These are phyloP conservation scores for Melanomma pulvis-pyrius DNA, from an alignment of 495 filamentous ascomycete genomes.

Conservation along the genomic window DNA sequence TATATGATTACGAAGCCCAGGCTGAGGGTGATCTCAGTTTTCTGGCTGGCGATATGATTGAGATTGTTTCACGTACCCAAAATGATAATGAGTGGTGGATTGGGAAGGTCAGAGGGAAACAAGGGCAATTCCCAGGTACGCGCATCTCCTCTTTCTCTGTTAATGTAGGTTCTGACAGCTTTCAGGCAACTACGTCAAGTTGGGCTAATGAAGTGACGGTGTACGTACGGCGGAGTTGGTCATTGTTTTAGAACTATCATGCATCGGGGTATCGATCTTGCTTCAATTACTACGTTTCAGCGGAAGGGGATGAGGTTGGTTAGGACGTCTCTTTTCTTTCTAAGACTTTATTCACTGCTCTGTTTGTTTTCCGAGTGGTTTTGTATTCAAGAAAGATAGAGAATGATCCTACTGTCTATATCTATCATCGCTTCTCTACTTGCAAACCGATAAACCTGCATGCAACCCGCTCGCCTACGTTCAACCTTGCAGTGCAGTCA, in stretches of 20 bases:
- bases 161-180: neutral
- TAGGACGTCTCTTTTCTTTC: neutral
- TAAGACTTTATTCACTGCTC: conserved; percentile 3
- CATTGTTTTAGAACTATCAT: conserved; percentile 1
- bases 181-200: conserved; percentile 32
- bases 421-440: too few relatives aligned
- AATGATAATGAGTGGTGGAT: conserved; percentile 98
- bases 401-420: neutral
- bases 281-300: conserved; percentile 11
- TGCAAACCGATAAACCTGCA: too few relatives aligned
- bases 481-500: too few relatives aligned
- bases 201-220: conserved; percentile 9
- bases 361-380: neutral
- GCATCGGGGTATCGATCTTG: neutral
- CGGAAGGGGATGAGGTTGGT: neutral
- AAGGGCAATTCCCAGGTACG: conserved; percentile 94
- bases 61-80: conserved; percentile 75
- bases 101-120: conserved; percentile 71
- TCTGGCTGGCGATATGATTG: conserved; percentile 84
- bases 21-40: conserved; percentile 95
- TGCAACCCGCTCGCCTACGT: too few relatives aligned
- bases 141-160: neutral
- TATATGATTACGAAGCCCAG: conserved; percentile 94
- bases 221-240: neutral
- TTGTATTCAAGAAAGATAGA: neutral